Base-by-base conservation (phyloP, 192 early-diverging fungal genomes). In the Coemansia sp. region DNA sequence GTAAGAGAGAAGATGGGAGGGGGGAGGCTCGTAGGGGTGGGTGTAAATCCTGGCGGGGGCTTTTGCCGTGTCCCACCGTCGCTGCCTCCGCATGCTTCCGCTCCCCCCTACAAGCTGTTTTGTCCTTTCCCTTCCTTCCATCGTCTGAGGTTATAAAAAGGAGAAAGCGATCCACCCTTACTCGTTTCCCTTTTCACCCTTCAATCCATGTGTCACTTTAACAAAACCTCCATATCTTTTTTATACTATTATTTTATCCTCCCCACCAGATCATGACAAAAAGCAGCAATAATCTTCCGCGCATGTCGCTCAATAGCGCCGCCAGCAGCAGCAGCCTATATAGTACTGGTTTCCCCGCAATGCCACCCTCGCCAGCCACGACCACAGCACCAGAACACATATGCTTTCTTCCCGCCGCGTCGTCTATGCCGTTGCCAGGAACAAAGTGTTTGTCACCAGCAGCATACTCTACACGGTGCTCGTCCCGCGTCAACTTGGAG, bases 401-500 rank as follows among this genome's bases (percentile, higher is more conserved):
- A 5, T 24, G 64, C n/a, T 58, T 49, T 11, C n/a, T 52, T 11
- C n/a, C 50, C 7, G 24, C 50, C 4, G 18, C 24, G 24, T 27
- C 50, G 27, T 4, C 10, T 6, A 6, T 22, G 24, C 50, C 24
- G 24, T 27, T 27, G 24, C 24, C 24, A 27, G 24, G 24, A 27
- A 27, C 24, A 52, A 52, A 52, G 50, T 52, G 50, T 22, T n/a
- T 52, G 50, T 52, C 44, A 16, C 20, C 46, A 55, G 43, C 63
- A 41, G n/a, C 29, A 55, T 53, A 46, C 18, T 47, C 34, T 36
- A 39, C 49, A 50, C 62, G 40, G 33, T 52, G 72, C 66, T 52
- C 72, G 5, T 67, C 74, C 41, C 74, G 74, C 40, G 50, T 76
- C 65, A 76, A 76, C 65, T 50, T 76, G 16, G 69, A 43, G 29